Percentiles rank a stretch among this genome's conserved stretches.
Conservation (phyloP, 2,329 filamentous ascomycete species). For the Paraphaeosphaeria sporulosa region DNA sequence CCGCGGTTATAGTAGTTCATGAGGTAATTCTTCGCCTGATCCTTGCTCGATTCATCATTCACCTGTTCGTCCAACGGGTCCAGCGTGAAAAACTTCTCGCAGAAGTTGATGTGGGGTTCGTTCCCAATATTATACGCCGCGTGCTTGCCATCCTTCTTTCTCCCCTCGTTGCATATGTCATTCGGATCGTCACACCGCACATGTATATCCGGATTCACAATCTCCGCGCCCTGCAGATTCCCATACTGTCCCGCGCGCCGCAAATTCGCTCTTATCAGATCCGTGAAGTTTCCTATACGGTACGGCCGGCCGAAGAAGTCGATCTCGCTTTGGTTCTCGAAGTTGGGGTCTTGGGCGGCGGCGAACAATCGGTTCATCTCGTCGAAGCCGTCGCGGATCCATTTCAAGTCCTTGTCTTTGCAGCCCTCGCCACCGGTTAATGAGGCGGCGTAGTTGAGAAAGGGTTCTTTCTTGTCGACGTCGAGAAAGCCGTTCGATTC, state of each 20-base stretch:
- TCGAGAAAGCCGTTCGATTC: conserved; percentile 31
- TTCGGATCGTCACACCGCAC: conserved; percentile 46
- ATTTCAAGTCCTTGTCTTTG: conserved; percentile 30
- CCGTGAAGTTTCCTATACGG: conserved; percentile 36
- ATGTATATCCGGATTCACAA: conserved; percentile 40
- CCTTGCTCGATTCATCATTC: conserved; percentile 31
- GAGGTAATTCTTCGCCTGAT: conserved; percentile 32
- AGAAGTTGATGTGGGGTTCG: conserved; percentile 46
- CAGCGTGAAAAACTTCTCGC: conserved; percentile 38
- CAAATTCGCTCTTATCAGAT: conserved; percentile 38
- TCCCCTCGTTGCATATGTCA: conserved; percentile 33
- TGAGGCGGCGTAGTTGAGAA: conserved; percentile 30
- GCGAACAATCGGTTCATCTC: conserved; percentile 43
- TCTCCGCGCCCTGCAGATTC: conserved; percentile 30
- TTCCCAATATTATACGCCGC: conserved; percentile 46
- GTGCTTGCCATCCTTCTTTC: conserved; percentile 39
- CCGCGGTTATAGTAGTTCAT: conserved; percentile 45
- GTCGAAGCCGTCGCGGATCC: conserved; percentile 40
- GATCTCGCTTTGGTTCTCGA: conserved; percentile 28
- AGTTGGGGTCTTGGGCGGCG: conserved; percentile 33
- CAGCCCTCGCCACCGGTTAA: conserved; percentile 45
- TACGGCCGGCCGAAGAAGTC: conserved; percentile 40
- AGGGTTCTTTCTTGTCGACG: conserved; percentile 25
- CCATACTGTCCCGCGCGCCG: conserved; percentile 40
- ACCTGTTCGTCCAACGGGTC: conserved; percentile 34